Base-by-base conservation (phyloP, 495 filamentous ascomycete species). In the Emericellopsis terricola region DNA sequence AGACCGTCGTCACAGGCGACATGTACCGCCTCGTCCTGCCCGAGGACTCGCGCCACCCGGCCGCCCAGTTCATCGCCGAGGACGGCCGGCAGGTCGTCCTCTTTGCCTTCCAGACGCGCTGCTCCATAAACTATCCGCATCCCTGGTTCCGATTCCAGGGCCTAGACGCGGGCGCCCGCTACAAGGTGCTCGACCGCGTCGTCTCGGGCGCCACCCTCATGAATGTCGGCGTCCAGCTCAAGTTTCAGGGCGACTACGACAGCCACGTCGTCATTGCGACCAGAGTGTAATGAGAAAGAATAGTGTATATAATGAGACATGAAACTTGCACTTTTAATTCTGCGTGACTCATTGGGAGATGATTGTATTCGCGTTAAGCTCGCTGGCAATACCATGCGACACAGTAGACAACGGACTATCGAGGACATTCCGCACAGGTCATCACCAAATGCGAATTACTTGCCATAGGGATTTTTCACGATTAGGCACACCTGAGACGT, bases 1-100 rank as follows among this genome's bases (percentile, higher is more conserved):
- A 64, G 1, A 54, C 68, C 15, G 49, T 69, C 0, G 37, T 71
- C 30, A 56, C 43, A 8, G 65, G 67, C 3, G 56, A 65, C 36
- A 51, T 66, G 47, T 68, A 59, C 40, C 60, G 65, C 2, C 50
- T 71, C 7, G 54, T 49, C 6, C 48, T 69, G 1, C 67, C 67
- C 0, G 63, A 68, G 32, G 52, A 68, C 16, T 64, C 61, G 0
- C 62, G 68, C 32, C 69, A 63, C 63, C 67, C 67, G 8, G 65
- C 64, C 17, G 64, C 54, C 18, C 49, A 62, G 46, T 68, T 68
- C 39, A 51, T 65, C n/a, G 55, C 58, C 0, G 49, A 57, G 6
- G 59, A 62, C 37, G 51, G 45, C 2, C 42, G 38, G 9, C 46
- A 55, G 32, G 59, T 46, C 8, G 60, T 67, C 0, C 41, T 70